Base-by-base conservation (phyloP, 768 basidiomycete species). In the Strobilomyces confusus region DNA sequence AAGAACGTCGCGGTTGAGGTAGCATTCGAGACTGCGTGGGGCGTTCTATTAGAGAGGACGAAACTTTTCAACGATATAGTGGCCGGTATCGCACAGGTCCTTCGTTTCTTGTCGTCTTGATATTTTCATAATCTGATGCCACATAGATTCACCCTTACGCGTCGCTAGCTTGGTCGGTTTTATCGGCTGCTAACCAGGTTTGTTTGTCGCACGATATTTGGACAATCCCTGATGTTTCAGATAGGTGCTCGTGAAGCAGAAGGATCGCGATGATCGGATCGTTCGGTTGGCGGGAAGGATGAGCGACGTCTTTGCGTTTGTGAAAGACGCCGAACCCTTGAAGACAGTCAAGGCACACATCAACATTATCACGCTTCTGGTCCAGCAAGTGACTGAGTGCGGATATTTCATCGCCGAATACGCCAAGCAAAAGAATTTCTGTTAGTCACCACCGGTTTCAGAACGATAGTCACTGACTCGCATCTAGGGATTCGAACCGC, bases 311-410 rank as follows among this genome's bases (percentile, higher is more conserved):
- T 34, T 34, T 14, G 7, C 34, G 7, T 34, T 34, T 14, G 34
- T 15, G 1, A 1, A 34, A 2, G 49, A 38, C 2, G 33, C 49
- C 5, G 33, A 36, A 12, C 32, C 44, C 7, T 34, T 55, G 44
- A 51, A 38, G 36, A 9, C 14, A 14, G 23, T 51, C 17, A 9
- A 42, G 15, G 33, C 40, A 9, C 32, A 51, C 22, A 19, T 20
- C 8, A 11, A 33, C 3, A 12, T n/a, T 1, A 20, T 54, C 19
- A 19, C 7, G 20, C 44, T 38, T 42, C 19, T 55, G 6, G 15
- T 47, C 7, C 34, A 45, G 38, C 43, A 50, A 9, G 33, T 50
- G 23, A 50, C 49, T n/a, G 50, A 51, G 42, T 51, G 50, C 13
- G 50, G 36, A 5, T 51, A 29, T 19, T 51, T 51, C 43, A 45